A percentile compares a stretch with the other conserved stretches of the same genome.
Evolutionary conservation across 441 rosid genomes (phyloP).

Genomic region (Jatropha multifida): DNA sequence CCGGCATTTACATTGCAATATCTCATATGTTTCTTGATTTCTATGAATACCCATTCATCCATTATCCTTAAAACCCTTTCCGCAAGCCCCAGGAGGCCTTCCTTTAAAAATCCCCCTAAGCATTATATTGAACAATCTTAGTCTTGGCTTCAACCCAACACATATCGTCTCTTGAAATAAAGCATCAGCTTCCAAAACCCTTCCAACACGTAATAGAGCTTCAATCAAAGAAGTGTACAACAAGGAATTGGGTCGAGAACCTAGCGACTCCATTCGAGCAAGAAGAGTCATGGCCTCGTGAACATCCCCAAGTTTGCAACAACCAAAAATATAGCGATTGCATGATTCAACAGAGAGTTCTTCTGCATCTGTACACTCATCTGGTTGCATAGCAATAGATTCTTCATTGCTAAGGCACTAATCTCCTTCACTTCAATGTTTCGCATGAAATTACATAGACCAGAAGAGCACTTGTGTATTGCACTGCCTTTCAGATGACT

Average conservation of each 20-base stretch:
- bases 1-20: slow-evolving; percentile 61
- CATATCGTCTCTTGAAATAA: slow-evolving; percentile 49
- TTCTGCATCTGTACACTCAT: slow-evolving; percentile 4
- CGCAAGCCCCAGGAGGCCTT: slow-evolving; percentile 52
- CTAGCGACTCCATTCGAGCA: slow-evolving; percentile 54
- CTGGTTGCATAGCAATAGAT: background rate
- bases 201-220: slow-evolving; percentile 41
- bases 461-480: background rate
- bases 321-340: slow-evolving; percentile 35
- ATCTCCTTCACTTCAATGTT: background rate
- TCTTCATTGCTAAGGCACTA: background rate
- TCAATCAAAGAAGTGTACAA: slow-evolving; percentile 49
- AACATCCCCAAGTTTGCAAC: slow-evolving; percentile 42
- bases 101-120: slow-evolving; percentile 49
- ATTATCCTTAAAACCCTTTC: slow-evolving; percentile 38
- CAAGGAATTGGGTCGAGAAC: slow-evolving; percentile 35
- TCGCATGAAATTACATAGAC: background rate
- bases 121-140: slow-evolving; percentile 42
- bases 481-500: background rate
- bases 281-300: slow-evolving; percentile 49
- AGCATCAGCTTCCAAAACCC: slow-evolving; percentile 66
- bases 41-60: slow-evolving; percentile 32
- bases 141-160: slow-evolving; percentile 37
- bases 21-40: slow-evolving; percentile 46
- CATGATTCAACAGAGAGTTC: slow-evolving; percentile 31